Evolutionary conservation across 345 rosid genomes (phyloP).

Genomic region (Corchorus capsularis): DNA sequence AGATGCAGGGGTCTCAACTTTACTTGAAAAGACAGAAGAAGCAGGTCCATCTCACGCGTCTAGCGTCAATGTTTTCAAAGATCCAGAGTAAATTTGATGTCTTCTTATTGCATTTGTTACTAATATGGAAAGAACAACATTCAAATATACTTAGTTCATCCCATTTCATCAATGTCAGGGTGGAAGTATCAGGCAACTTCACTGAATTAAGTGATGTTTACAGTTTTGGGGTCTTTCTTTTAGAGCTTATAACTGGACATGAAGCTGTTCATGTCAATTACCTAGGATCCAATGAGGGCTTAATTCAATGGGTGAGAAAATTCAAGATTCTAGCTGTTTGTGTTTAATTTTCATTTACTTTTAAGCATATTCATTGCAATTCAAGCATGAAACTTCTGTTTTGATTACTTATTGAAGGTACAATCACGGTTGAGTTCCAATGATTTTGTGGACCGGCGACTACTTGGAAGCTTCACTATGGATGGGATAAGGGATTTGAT

Average conservation of each 20-base stretch:
- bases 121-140: neutral
- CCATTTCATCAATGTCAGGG: constrained; percentile 33
- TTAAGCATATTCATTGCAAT: neutral
- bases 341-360: neutral
- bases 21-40: constrained; percentile 50
- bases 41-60: constrained; percentile 49
- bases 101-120: constrained; percentile 9
- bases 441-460: constrained; percentile 52
- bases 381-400: neutral
- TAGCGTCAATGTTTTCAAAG: constrained; percentile 42
- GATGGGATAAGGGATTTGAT: constrained; percentile 50
- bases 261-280: constrained; percentile 30
- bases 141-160: neutral
- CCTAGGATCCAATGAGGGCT: constrained; percentile 41
- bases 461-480: constrained; percentile 50
- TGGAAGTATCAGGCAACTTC: constrained; percentile 34
- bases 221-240: constrained; percentile 71
- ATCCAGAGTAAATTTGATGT: constrained; percentile 58
- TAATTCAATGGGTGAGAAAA: constrained; percentile 51
- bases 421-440: constrained; percentile 36
- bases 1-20: constrained; percentile 50
- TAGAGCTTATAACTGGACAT: constrained; percentile 62
- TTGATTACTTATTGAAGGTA: constrained; percentile 38
- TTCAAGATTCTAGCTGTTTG: neutral
- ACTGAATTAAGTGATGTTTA: constrained; percentile 56